phyloP scores from a whole-genome alignment of 495 filamentous ascomycete species.

The Neurospora sp. region DNA sequence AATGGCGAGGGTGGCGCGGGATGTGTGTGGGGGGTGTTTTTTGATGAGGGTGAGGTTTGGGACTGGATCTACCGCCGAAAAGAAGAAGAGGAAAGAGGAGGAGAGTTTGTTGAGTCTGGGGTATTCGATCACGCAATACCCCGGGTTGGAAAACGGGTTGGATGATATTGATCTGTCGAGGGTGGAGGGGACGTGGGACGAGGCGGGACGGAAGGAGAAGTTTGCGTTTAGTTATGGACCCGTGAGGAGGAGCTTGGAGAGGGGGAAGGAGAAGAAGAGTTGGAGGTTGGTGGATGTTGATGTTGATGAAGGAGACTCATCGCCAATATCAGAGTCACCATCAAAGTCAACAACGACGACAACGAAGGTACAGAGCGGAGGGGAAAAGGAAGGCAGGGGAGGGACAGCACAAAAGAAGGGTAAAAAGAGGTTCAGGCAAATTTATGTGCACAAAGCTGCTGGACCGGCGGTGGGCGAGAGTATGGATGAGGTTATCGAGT shows the following conservation, averaged over 20 bases:
- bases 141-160: conserved; percentile 30
- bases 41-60: conserved; percentile 54
- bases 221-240: conserved; percentile 46
- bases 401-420: neutral
- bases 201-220: conserved; percentile 26
- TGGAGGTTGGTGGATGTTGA: conserved; percentile 17
- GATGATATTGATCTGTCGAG: conserved; percentile 41
- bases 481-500: conserved; percentile 25
- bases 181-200: conserved; percentile 55
- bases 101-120: conserved; percentile 50
- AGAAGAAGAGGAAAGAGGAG: neutral
- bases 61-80: conserved; percentile 21
- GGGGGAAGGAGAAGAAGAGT: conserved; percentile 24
- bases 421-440: conserved; percentile 13
- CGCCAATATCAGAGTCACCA: neutral
- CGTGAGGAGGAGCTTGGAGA: conserved; percentile 25
- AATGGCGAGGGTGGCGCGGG: conserved; percentile 44
- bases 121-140: conserved; percentile 50
- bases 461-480: conserved; percentile 1
- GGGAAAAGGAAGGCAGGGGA: neutral
- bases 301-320: neutral
- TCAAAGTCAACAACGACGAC: neutral
- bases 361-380: neutral
- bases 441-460: conserved; percentile 15
- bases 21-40: conserved; percentile 50